A percentile compares a stretch with the other conserved stretches of the same genome.
phyloP scores from a whole-genome alignment of 345 rosid species.

The Reutealis trisperma region DNA sequence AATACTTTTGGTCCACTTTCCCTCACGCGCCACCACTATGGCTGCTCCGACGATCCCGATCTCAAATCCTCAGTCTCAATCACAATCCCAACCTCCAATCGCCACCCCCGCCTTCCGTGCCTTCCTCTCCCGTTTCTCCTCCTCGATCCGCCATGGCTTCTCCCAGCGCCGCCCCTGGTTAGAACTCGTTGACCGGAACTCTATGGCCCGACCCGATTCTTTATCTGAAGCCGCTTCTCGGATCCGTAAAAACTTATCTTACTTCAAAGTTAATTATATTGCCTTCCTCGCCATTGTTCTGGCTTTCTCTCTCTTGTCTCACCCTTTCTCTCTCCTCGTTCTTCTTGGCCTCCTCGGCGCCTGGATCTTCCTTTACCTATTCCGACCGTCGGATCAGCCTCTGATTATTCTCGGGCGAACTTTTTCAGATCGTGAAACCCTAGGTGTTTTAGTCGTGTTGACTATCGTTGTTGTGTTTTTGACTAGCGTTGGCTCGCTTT shows the following conservation, averaged over 20 bases:
- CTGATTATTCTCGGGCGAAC: constrained; percentile 63
- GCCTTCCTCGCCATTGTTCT: constrained; percentile 59
- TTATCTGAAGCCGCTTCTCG: constrained; percentile 69
- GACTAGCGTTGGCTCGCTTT: constrained; percentile 75
- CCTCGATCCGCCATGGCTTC: constrained; percentile 67
- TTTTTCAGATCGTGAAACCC: constrained; percentile 74
- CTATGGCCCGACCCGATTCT: constrained; percentile 61
- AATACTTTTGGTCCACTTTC: not conserved
- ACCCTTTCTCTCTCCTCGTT: constrained; percentile 77
- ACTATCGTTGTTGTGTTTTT: constrained; percentile 69
- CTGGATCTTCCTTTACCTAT: constrained; percentile 70
- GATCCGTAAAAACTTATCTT: constrained; percentile 59
- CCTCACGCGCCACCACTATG: constrained; percentile 46
- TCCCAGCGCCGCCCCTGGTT: constrained; percentile 84
- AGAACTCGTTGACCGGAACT: constrained; percentile 64
- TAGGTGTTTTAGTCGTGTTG: constrained; percentile 50
- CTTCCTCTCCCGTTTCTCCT: constrained; percentile 66
- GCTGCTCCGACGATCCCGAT: constrained; percentile 58
- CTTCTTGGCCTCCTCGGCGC: constrained; percentile 57
- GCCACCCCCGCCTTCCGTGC: constrained; percentile 74
- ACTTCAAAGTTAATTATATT: constrained; percentile 74
- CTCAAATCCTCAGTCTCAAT: constrained; percentile 40
- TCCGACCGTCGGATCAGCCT: constrained; percentile 81
- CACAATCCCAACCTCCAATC: constrained; percentile 57
- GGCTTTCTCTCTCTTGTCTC: constrained; percentile 66